These are phyloP conservation scores for Allium sativum DNA, from an alignment of 106 monocot genomes.

Conservation along the genomic window DNA sequence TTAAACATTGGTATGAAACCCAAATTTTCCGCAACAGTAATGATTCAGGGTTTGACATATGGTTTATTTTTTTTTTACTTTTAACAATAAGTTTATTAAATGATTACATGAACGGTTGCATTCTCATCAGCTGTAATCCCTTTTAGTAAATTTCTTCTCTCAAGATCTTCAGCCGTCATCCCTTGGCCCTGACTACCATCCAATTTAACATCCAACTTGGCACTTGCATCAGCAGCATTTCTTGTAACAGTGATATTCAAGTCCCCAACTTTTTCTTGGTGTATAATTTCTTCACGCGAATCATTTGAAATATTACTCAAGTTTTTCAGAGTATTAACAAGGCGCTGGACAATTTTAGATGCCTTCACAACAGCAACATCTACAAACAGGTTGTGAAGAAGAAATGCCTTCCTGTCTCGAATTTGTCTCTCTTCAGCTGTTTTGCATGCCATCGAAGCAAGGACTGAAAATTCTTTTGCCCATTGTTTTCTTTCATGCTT, in stretches of 20 bases:
- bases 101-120: constrained; percentile 71
- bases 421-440: constrained; percentile 88
- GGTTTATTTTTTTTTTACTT: too few species aligned
- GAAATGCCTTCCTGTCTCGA: constrained; percentile 83
- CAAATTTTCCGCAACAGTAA: too few species aligned
- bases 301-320: constrained; percentile 17
- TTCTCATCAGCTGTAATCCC: constrained; percentile 95
- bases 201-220: constrained; percentile 45
- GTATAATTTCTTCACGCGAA: constrained; percentile 13
- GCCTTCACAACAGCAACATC: constrained; percentile 80
- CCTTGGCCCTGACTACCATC: constrained; percentile 48
- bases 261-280: constrained; percentile 53
- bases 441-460: constrained; percentile 81
- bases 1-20: too few species aligned
- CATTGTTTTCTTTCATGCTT: constrained; percentile 56
- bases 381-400: constrained; percentile 82
- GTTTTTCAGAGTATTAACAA: constrained; percentile 14
- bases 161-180: constrained; percentile 47
- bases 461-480: constrained; percentile 63
- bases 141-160: constrained; percentile 63
- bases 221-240: constrained; percentile 55
- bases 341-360: constrained; percentile 36
- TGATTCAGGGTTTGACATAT: too few species aligned
- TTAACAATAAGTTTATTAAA: too few species aligned
- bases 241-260: constrained; percentile 51